phyloP scores from a whole-genome alignment of 495 filamentous ascomycete species.

The Pyrenopolyporus hunteri region DNA sequence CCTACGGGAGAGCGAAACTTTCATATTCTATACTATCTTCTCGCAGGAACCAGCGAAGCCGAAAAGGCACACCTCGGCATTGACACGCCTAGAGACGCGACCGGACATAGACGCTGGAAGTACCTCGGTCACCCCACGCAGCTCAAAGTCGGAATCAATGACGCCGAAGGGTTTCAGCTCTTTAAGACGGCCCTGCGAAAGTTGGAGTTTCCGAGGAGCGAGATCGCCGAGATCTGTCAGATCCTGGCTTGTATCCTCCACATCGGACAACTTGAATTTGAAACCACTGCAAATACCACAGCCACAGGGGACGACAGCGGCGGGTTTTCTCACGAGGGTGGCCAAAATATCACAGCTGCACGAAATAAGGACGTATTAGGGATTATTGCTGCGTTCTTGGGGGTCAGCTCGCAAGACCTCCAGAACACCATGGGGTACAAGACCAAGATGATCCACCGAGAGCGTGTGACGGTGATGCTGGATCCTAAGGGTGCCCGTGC shows the following conservation, averaged over 20 bases:
- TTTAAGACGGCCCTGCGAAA: constrained; percentile 96
- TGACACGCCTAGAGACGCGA: constrained; percentile 61
- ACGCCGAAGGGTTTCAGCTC: constrained; percentile 91
- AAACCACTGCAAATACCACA: constrained; percentile 75
- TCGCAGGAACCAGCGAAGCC: constrained; percentile 87
- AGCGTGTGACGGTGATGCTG: constrained; percentile 96
- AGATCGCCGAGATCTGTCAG: constrained; percentile 97
- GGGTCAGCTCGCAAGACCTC: constrained; percentile 76
- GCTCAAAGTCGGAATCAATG: constrained; percentile 95
- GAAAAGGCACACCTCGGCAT: constrained; percentile 91
- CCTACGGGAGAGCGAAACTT: constrained; percentile 96
- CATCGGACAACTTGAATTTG: constrained; percentile 93
- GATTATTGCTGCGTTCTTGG: constrained; percentile 90
- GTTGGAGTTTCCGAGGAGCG: constrained; percentile 87
- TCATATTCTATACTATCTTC: constrained; percentile 92
- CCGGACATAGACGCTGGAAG: constrained; percentile 80
- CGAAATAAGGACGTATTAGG: constrained; percentile 90
- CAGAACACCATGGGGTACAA: constrained; percentile 91
- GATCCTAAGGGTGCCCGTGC: constrained; percentile 87
- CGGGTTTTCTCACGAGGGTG: constrained; percentile 94
- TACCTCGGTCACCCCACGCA: constrained; percentile 97
- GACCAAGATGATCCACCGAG: constrained; percentile 91
- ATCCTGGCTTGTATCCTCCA: constrained; percentile 90
- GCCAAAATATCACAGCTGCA: constrained; percentile 80
- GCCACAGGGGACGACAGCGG: constrained; percentile 88